Evolutionary conservation across 1,284 basidiomycete genomes (phyloP).

Genomic region (Ustilago bromivora): DNA sequence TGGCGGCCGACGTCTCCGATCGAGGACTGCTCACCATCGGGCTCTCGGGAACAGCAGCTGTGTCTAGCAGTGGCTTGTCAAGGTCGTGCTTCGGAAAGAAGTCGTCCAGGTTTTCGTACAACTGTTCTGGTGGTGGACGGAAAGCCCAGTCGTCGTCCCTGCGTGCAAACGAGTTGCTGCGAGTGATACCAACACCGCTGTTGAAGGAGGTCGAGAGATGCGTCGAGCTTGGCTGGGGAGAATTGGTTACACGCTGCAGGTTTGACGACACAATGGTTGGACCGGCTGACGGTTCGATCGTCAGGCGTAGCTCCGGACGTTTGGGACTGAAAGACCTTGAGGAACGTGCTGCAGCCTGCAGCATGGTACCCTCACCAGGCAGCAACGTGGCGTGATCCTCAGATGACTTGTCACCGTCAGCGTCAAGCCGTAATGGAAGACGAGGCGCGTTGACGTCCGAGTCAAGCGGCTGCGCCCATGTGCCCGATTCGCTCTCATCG

Average conservation of each 20-base stretch:
- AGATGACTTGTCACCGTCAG: conserved; percentile 12
- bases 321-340: conserved; percentile 38
- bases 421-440: conserved; percentile 33
- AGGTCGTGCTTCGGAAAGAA: conserved; percentile 97
- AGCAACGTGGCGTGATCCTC: conserved; percentile 40
- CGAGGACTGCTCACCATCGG: conserved; percentile 71
- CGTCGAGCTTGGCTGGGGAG: conserved; percentile 27
- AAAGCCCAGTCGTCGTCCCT: conserved; percentile 72
- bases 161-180: conserved; percentile 61
- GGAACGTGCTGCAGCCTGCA: conserved; percentile 23
- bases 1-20: conserved; percentile 20
- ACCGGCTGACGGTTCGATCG: conserved; percentile 52
- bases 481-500: conserved; percentile 59
- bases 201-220: conserved; percentile 29
- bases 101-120: conserved; percentile 91
- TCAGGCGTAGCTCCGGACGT: conserved; percentile 59
- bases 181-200: conserved; percentile 44
- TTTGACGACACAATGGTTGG: conserved; percentile 26
- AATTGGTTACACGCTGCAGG: conserved; percentile 12
- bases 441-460: conserved; percentile 39
- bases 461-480: conserved; percentile 66
- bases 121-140: conserved; percentile 90
- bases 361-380: conserved; percentile 35
- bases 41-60: conserved; percentile 76
- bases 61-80: conserved; percentile 93